Evolutionary conservation across 345 rosid genomes (phyloP).

Genomic region (Gossypium bickii): DNA sequence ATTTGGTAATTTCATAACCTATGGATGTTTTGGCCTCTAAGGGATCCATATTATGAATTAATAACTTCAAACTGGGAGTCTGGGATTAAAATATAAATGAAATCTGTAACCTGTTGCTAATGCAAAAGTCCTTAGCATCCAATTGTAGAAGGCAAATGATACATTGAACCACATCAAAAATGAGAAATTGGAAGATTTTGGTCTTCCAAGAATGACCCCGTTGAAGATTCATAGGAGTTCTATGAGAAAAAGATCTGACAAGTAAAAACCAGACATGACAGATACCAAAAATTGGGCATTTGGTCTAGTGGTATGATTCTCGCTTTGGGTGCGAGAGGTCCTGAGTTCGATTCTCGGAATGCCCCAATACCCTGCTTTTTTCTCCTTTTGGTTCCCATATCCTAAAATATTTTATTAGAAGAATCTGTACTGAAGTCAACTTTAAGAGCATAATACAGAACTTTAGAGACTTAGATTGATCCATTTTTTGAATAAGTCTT

Average conservation of each 20-base stretch:
- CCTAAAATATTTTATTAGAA: not conserved
- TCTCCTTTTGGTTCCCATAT: not conserved
- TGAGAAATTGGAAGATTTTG: not conserved
- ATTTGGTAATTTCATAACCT: not conserved
- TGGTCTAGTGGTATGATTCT: no score
- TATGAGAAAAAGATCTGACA: not conserved
- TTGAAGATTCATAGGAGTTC: not conserved
- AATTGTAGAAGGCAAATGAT: not conserved
- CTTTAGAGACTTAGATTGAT: not conserved
- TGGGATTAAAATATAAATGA: not conserved
- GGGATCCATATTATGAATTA: not conserved
- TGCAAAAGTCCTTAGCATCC: not conserved
- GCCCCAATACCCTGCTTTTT: not conserved
- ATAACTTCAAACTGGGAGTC: not conserved
- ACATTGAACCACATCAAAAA: not conserved
- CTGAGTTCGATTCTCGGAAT: no score
- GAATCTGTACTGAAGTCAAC: not conserved
- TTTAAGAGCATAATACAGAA: not conserved
- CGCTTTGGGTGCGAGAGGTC: no score
- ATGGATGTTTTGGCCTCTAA: not conserved
- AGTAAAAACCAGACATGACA: not conserved
- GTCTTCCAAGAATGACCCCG: not conserved
- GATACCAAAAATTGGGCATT: not conserved
- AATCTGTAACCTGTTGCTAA: not conserved
- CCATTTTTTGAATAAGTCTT: not conserved